Evolutionary conservation across 2,329 filamentous ascomycete genomes (phyloP).

Genomic region (Aspergillus brunneoviolaceus): DNA sequence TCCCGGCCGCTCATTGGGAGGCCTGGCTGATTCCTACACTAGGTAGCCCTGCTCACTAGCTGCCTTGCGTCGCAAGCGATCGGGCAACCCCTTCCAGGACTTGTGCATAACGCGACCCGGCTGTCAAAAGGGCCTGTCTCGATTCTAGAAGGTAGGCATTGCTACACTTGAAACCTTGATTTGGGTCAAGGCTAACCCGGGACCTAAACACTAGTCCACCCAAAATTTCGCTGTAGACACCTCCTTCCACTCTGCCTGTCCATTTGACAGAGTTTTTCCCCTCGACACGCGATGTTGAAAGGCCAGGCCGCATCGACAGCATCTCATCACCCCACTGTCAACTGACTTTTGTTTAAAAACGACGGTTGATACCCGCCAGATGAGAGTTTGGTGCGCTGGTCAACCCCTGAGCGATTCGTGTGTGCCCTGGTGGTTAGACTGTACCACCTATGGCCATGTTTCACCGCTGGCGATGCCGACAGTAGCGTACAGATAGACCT

Average conservation of each 20-base stretch:
- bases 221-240: neutral
- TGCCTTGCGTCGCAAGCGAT: neutral
- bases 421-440: neutral
- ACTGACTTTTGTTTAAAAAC: neutral
- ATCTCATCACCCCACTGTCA: neutral
- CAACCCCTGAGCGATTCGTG: neutral
- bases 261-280: neutral
- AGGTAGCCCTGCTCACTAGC: neutral
- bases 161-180: slow-evolving; percentile 2
- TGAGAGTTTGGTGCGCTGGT: neutral
- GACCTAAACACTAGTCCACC: neutral
- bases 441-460: slow-evolving; percentile 3
- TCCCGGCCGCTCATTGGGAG: neutral
- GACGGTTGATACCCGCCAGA: neutral
- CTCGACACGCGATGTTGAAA: neutral
- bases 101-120: neutral
- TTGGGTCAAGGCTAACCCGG: neutral
- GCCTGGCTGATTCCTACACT: neutral
- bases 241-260: neutral
- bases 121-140: neutral
- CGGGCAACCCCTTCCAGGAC: neutral
- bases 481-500: neutral
- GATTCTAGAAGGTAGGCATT: slow-evolving; percentile 6
- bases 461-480: slow-evolving; percentile 1
- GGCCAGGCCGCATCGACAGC: neutral